Conservation (phyloP, 2,329 filamentous ascomycete genomes). For the Cadophora sp. region DNA sequence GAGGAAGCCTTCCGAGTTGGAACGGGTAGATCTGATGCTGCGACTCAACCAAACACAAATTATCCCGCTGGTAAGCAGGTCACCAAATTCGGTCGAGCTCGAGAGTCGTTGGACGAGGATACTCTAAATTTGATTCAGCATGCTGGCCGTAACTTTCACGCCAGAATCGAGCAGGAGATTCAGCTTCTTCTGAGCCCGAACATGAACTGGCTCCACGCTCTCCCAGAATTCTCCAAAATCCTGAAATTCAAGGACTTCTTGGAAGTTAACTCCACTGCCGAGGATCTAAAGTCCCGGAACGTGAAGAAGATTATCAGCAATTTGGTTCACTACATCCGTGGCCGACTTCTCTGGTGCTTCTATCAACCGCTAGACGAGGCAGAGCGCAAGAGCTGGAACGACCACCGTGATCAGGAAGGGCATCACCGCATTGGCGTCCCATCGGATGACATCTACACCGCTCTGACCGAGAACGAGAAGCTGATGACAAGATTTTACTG, state of each 20-base stretch:
- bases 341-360: constrained; percentile 28
- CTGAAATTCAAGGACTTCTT: constrained; percentile 7
- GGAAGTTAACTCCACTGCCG: not conserved
- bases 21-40: constrained; percentile 1
- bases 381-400: constrained; percentile 4
- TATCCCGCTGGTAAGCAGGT: not conserved
- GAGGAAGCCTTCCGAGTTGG: constrained; percentile 59
- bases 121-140: constrained; percentile 64
- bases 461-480: constrained; percentile 36
- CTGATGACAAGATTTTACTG: constrained; percentile 45
- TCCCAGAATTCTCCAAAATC: constrained; percentile 44
- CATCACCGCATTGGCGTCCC: not conserved
- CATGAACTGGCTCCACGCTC: constrained; percentile 48
- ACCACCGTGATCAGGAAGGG: constrained; percentile 24
- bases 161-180: constrained; percentile 50
- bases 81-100: constrained; percentile 53
- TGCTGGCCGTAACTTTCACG: constrained; percentile 59
- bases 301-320: not conserved
- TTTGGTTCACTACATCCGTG: constrained; percentile 27
- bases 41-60: not conserved
- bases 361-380: constrained; percentile 19
- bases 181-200: constrained; percentile 43
- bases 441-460: constrained; percentile 23
- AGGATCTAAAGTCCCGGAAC: not conserved
- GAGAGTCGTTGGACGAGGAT: constrained; percentile 59